phyloP scores from a whole-genome alignment of 345 rosid species.

The Populus deltoides region DNA sequence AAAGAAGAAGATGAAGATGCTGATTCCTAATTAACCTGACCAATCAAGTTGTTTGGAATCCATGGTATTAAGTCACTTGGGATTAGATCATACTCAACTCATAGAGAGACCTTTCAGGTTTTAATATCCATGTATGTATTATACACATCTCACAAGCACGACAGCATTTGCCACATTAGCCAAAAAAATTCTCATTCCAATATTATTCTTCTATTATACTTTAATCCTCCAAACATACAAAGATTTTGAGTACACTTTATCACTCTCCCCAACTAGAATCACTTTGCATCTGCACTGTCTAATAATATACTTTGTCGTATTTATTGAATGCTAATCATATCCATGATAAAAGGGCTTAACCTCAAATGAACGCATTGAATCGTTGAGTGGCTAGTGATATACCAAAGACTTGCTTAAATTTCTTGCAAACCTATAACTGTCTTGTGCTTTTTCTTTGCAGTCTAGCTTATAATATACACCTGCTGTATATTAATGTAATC shows the following conservation, averaged over 20 bases:
- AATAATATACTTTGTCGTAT: too few relatives aligned
- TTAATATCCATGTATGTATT: too few relatives aligned
- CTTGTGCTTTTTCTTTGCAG: slow-evolving; percentile 1
- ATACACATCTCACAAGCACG: not conserved
- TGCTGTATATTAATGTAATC: slow-evolving; percentile 21
- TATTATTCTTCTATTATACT: too few relatives aligned
- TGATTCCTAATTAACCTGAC: too few relatives aligned
- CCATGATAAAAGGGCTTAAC: not conserved
- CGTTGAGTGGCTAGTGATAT: slow-evolving; percentile 1
- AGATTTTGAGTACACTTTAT: not conserved
- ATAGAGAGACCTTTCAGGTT: too few relatives aligned
- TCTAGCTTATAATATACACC: slow-evolving; percentile 10
- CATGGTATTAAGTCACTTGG: too few relatives aligned
- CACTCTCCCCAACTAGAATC: too few relatives aligned
- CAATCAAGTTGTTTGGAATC: too few relatives aligned
- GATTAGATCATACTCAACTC: too few relatives aligned
- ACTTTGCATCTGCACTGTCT: too few relatives aligned
- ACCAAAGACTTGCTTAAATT: slow-evolving; percentile 7
- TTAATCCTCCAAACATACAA: not conserved
- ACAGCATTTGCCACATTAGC: not conserved
- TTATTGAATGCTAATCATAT: not conserved
- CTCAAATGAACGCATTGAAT: not conserved
- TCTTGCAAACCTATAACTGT: slow-evolving; percentile 3
- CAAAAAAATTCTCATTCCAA: too few relatives aligned
- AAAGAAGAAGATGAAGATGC: too few relatives aligned